Conservation (phyloP, 2,329 filamentous ascomycete genomes). For the Stachybotrys chartarum region DNA sequence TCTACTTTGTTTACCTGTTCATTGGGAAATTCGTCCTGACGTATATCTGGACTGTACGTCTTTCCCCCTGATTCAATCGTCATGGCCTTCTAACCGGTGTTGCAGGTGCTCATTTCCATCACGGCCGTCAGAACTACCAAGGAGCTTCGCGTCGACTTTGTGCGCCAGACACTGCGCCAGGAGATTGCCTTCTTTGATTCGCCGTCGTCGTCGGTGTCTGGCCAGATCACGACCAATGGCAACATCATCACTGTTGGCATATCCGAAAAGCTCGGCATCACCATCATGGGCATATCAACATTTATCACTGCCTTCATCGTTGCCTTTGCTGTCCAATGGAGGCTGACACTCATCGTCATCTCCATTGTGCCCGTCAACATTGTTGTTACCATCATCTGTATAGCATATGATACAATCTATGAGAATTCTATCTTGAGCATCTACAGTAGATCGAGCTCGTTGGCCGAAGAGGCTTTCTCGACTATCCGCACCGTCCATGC, state of each 20-base stretch:
- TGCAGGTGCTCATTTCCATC: conserved; percentile 26
- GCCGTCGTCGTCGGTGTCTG: conserved; percentile 33
- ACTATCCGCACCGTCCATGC: conserved; percentile 43
- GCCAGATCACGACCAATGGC: conserved; percentile 40
- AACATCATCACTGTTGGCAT: conserved; percentile 38
- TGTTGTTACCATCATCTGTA: conserved; percentile 28
- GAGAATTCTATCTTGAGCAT: conserved; percentile 37
- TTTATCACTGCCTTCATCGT: conserved; percentile 32
- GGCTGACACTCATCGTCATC: conserved; percentile 35
- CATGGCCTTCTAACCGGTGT: conserved; percentile 1
- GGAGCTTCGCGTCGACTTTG: conserved; percentile 27
- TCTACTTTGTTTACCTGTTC: conserved; percentile 54
- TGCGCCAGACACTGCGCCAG: conserved; percentile 34
- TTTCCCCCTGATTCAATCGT: neutral
- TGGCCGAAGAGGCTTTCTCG: conserved; percentile 42
- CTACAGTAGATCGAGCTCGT: conserved; percentile 31
- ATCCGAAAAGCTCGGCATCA: conserved; percentile 35
- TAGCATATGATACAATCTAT: conserved; percentile 30
- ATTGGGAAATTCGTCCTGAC: conserved; percentile 45
- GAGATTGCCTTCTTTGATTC: conserved; percentile 50
- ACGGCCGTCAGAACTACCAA: conserved; percentile 29
- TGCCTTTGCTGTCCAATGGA: conserved; percentile 33
- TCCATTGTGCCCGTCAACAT: conserved; percentile 37
- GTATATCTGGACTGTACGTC: conserved; percentile 44
- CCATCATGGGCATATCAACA: conserved; percentile 31